Conservation (phyloP, 495 filamentous ascomycete species). For the Aspergillus affinis region DNA sequence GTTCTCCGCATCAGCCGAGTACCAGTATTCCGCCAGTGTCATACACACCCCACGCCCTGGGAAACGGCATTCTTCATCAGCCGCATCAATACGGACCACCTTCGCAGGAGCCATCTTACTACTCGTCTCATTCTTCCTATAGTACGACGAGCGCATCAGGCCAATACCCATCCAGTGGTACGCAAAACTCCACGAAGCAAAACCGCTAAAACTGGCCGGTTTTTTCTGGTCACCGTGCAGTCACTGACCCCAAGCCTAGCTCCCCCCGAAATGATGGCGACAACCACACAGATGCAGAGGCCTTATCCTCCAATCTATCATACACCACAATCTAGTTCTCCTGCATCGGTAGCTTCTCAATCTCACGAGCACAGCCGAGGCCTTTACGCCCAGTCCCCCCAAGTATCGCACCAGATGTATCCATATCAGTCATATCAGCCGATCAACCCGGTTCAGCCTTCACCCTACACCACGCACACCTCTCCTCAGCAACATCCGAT, state of each 20-base stretch:
- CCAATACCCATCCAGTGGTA: conserved; percentile 79
- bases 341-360: conserved; percentile 92
- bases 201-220: neutral
- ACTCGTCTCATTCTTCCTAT: conserved; percentile 69
- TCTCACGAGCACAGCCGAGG: conserved; percentile 79
- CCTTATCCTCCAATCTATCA: conserved; percentile 92
- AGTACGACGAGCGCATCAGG: conserved; percentile 65
- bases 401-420: conserved; percentile 76
- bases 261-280: conserved; percentile 89
- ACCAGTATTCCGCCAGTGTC: conserved; percentile 53
- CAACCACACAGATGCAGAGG: conserved; percentile 76
- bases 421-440: conserved; percentile 72
- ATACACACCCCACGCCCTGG: conserved; percentile 55
- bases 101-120: conserved; percentile 68
- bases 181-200: conserved; percentile 30
- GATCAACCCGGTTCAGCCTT: conserved; percentile 66
- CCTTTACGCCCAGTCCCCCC: conserved; percentile 78
- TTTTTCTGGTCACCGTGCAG: neutral
- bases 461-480: conserved; percentile 75
- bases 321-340: conserved; percentile 93
- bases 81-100: conserved; percentile 57
- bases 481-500: conserved; percentile 66
- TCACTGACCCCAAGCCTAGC: conserved; percentile 45
- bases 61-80: conserved; percentile 44
- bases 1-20: conserved; percentile 45